Conservation (phyloP, 352 stramenopile species). For the Globisporangium polare region DNA sequence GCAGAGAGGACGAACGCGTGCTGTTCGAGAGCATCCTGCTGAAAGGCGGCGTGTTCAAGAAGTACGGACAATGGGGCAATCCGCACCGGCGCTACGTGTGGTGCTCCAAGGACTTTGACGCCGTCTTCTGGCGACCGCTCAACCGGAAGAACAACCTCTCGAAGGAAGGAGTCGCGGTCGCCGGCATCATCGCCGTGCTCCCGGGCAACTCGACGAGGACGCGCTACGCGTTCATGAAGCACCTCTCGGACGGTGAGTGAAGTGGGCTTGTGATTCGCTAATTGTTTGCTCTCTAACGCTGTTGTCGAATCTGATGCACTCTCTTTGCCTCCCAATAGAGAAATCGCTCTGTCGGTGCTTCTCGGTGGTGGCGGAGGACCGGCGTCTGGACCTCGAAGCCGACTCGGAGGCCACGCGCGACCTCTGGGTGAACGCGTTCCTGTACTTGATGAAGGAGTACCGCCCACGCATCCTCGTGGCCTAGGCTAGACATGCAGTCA, state of each 20-base stretch:
- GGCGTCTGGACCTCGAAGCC: conserved; percentile 63
- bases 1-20: conserved; percentile 30
- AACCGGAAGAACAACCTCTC: conserved; percentile 60
- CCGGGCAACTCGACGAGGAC: conserved; percentile 57
- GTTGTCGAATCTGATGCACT: background rate
- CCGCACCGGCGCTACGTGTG: conserved; percentile 72
- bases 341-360: conserved; percentile 64
- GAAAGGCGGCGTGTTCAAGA: conserved; percentile 71
- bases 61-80: conserved; percentile 73
- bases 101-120: conserved; percentile 63
- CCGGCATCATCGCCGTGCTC: conserved; percentile 44
- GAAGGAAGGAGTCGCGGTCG: conserved; percentile 50
- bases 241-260: conserved; percentile 53
- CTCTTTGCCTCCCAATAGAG: conserved; percentile 17
- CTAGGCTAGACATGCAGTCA: conserved; percentile 5
- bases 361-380: conserved; percentile 60
- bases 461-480: conserved; percentile 47
- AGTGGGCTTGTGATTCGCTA: background rate
- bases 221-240: conserved; percentile 75
- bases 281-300: too few species aligned
- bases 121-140: conserved; percentile 60
- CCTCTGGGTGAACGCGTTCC: conserved; percentile 51
- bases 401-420: conserved; percentile 64
- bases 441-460: conserved; percentile 48
- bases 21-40: conserved; percentile 59